phyloP scores from a whole-genome alignment of 495 filamentous ascomycete species.

The Cercophora samala region DNA sequence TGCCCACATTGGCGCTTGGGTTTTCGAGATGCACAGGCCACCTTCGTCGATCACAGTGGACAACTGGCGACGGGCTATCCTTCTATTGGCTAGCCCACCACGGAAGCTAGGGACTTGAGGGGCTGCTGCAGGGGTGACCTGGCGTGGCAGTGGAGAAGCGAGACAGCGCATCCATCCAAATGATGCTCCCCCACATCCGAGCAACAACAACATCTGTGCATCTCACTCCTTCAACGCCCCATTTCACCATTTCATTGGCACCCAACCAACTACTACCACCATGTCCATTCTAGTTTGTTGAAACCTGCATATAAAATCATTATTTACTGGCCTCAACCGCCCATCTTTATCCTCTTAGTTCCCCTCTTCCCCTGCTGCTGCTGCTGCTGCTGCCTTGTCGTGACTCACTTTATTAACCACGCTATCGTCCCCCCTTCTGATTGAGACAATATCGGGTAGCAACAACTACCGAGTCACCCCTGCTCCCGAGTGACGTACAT shows the following conservation, averaged over 20 bases:
- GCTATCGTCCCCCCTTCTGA: neutral
- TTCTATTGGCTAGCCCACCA: neutral
- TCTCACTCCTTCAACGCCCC: slow-evolving; percentile 7
- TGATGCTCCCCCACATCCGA: neutral
- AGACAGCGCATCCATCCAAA: neutral
- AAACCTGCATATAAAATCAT: neutral
- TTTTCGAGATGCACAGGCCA: neutral
- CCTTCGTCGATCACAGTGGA: neutral
- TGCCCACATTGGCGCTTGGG: neutral
- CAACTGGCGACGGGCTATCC: neutral
- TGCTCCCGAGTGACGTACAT: neutral
- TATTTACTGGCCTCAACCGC: neutral
- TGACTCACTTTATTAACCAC: slow-evolving; percentile 20
- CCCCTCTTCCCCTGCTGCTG: no score
- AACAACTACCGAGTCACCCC: slow-evolving; percentile 3
- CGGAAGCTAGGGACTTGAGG: neutral
- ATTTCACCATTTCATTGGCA: neutral
- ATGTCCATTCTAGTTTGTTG: neutral
- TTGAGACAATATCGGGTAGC: neutral
- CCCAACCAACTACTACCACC: neutral
- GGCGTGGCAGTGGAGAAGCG: neutral
- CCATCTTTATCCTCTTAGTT: neutral
- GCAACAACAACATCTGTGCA: neutral
- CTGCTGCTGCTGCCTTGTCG: slow-evolving; percentile 20
- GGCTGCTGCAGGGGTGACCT: neutral